These are phyloP conservation scores for Colletotrichum navitas DNA, from an alignment of 2,329 filamentous ascomycete species.

Conservation along the genomic window DNA sequence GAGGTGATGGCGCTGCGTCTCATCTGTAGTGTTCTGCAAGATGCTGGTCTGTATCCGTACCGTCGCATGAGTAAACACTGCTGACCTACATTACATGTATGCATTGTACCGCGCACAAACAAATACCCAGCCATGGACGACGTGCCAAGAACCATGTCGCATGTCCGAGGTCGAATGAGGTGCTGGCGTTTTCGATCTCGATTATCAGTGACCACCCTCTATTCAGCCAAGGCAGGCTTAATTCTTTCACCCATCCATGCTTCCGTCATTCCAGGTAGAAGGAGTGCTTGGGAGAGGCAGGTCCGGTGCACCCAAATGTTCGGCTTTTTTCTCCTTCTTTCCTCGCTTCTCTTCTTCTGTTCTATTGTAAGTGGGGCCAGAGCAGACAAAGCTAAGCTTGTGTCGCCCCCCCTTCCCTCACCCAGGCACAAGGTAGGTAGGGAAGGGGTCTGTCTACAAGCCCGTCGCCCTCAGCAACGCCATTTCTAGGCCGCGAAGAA, in stretches of 20 bases:
- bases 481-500: background rate
- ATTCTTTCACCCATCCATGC: background rate
- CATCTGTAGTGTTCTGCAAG: background rate
- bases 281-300: background rate
- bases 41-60: no score
- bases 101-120: background rate
- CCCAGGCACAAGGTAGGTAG: conserved; percentile 8
- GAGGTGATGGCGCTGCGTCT: conserved; percentile 6
- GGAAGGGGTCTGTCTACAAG: conserved; percentile 3
- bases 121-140: background rate
- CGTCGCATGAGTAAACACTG: background rate
- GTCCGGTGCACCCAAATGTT: background rate
- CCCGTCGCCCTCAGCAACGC: conserved; percentile 8
- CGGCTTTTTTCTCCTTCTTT: background rate
- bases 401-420: conserved; percentile 5
- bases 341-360: conserved; percentile 7
- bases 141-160: background rate
- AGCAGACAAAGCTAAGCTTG: conserved; percentile 35
- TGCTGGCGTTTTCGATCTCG: conserved; percentile 19
- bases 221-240: no score
- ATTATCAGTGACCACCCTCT: background rate
- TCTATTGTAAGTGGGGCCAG: conserved; percentile 19
- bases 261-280: background rate
- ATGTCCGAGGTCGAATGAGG: background rate
- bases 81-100: background rate